Evolutionary conservation across 2,329 filamentous ascomycete species (phyloP), one percentile per base, ranked within the genome.

Genomic region (Shiraia sp.): DNA sequence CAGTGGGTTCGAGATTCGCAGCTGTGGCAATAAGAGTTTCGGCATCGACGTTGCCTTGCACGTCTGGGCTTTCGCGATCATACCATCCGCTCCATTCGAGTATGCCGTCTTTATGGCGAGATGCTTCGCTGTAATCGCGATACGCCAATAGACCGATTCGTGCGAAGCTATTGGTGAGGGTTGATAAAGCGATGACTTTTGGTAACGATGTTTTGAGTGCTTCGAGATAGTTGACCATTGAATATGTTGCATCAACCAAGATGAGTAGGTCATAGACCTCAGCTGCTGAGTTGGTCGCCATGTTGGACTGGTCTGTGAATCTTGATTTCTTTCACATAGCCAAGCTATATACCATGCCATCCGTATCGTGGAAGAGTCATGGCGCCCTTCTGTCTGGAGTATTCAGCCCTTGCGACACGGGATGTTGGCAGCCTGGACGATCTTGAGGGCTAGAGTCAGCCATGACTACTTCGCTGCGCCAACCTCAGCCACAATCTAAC

Each of bases 41-140:
- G 10, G 46, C 45, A 15, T 29, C 32, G 36, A 33, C 55, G n/a
- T 17, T 23, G 7, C 17, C 26, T 7, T 9, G 16, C 7, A 25
- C 14, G 32, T 45, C 15, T n/a, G 10, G 32, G 13, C 9, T 42
- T 38, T 19, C 47, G 49, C 10, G 14, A 17, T 60, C 49, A 36
- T 69, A 68, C 77, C 77, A 79, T 3, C 76, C 75, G 0, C 76
- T 79, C 73, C 75, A 80, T 34, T 77, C 64, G 2, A 72, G 69
- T 16, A 75, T 45, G 14, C 50, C 52, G 32, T 55, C 13, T 6
- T 38, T 29, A 2, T 33, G 16, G 12, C 47, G 22, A 43, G 19
- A 3, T 36, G 30, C 10, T 30, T 57, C 55, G 45, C 59, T 66
- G 53, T 78, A 79, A 58, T 80, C 77, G 5, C 77, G 71, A 47